phyloP scores from a whole-genome alignment of 1,284 basidiomycete genomes.

The Cystobasidiaceae sp. region DNA sequence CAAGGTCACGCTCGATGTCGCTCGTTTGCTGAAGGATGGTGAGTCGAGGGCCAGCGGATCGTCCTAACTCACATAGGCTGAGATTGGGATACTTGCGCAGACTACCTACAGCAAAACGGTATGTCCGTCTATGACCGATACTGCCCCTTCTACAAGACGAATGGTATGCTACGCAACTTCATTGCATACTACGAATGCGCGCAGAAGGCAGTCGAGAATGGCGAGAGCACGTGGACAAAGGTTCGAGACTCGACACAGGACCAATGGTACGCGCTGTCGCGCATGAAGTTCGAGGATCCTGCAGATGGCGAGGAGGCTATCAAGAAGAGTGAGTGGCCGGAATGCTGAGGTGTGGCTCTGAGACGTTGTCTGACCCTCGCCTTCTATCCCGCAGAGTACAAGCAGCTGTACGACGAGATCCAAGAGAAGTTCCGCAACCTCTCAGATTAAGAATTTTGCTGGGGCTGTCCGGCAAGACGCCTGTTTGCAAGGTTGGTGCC shows the following conservation, averaged over 20 bases:
- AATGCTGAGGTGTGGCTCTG: neutral
- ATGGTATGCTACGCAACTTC: conserved; percentile 91
- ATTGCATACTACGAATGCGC: conserved; percentile 90
- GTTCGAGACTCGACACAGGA: conserved; percentile 84
- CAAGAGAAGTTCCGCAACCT: conserved; percentile 32
- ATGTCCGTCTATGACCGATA: conserved; percentile 96
- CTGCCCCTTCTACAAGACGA: conserved; percentile 79
- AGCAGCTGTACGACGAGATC: conserved; percentile 32
- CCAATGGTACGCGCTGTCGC: conserved; percentile 89
- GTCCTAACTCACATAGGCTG: neutral
- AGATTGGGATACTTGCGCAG: conserved; percentile 57
- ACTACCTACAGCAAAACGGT: conserved; percentile 98
- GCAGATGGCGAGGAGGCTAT: conserved; percentile 78
- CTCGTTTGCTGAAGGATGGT: conserved; percentile 72
- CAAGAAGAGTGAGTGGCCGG: conserved; percentile 53
- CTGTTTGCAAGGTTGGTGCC: no score
- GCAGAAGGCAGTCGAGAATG: conserved; percentile 73
- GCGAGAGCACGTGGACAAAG: conserved; percentile 85
- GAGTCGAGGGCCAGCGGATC: neutral
- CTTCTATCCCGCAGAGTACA: conserved; percentile 19
- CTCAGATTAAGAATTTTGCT: conserved; percentile 7
- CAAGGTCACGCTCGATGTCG: conserved; percentile 97
- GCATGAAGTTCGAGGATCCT: conserved; percentile 77
- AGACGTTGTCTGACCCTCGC: neutral
- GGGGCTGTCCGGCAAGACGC: no score